Base-by-base conservation (phyloP, 2,329 filamentous ascomycete species). In the Sphaerulina populicola region DNA sequence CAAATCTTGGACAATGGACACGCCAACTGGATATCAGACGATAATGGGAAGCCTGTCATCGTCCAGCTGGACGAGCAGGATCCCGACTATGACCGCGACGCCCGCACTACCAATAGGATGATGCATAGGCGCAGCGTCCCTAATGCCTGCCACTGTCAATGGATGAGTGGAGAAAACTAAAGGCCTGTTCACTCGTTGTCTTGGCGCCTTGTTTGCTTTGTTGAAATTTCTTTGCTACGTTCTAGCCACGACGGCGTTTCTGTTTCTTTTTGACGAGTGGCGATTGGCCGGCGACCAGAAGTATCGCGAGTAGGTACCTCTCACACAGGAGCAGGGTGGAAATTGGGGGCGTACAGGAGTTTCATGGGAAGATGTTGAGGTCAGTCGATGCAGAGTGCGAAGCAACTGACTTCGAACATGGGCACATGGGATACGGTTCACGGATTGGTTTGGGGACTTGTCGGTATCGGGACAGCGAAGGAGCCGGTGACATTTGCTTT, bases 1-100 rank as follows among this genome's bases (percentile, higher is more conserved):
- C 71, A 77, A 55, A 72, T 85, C 10, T 68, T 80, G 49, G 66
- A 76, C 43, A 71, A 80, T 56, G 76, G 76, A 29, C 59, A 65
- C 7, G 63, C 77, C 31, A 66, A 70, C 29, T 64, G 66, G 33
- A 66, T 66, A 23, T 53, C 58, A 0, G 64, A 68, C 47, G 57
- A 59, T 15, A 63, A 67, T 39, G 67, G 66, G 27, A 57, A 67
- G 5, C 64, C 65, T 2, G 66, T 72, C 41, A 64, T 62, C 12
- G 59, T 74, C 15, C 54, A 61, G 50, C 60, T 76, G 9, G 62
- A 70, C 51, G 73, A 75, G 58, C 50, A 60, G 2, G 68, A 72
- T 55, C 71, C 72, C 1, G 51, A 47, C 30, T 63, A 60, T 47
- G 51, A 51, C 14, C 59, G 60, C 6, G 58, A 52, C 36, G 56